A percentile compares a stretch with the other conserved stretches of the same genome.
These are phyloP conservation scores for Penicillium goetzii DNA, from an alignment of 495 filamentous ascomycete genomes.

Conservation along the genomic window DNA sequence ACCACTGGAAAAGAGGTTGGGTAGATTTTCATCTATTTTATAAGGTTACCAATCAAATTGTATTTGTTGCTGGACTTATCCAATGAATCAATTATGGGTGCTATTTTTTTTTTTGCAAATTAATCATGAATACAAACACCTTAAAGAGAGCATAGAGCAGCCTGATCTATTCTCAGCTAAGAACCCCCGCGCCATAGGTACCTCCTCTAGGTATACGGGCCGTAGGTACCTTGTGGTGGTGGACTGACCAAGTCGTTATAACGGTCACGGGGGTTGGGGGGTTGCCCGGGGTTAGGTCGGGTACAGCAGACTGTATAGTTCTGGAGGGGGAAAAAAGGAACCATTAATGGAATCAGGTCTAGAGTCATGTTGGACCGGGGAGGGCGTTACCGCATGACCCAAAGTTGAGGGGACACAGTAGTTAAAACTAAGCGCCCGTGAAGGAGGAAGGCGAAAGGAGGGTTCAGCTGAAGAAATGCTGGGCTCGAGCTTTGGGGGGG, in stretches of 20 bases:
- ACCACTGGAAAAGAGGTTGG: no score
- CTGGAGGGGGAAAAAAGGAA: neutral
- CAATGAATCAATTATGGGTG: no score
- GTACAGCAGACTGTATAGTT: neutral
- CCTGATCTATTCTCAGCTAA: conserved; percentile 4
- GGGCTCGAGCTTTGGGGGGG: conserved; percentile 3
- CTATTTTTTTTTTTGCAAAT: no score
- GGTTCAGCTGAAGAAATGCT: neutral
- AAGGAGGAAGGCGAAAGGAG: neutral
- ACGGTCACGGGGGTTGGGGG: neutral
- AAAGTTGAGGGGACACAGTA: neutral
- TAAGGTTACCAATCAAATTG: no score
- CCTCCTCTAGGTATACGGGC: neutral
- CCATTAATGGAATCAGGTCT: neutral
- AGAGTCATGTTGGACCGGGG: neutral
- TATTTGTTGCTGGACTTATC: no score
- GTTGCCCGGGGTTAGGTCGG: neutral
- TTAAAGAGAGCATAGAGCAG: no score
- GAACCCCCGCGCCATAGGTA: neutral
- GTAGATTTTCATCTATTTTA: no score
- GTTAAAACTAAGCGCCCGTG: neutral
- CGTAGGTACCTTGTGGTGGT: no score
- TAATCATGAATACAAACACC: no score
- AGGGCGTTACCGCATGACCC: conserved; percentile 4
- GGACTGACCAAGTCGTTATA: neutral